Conservation (phyloP, 495 filamentous ascomycete genomes). For the Acidiella bohemica region DNA sequence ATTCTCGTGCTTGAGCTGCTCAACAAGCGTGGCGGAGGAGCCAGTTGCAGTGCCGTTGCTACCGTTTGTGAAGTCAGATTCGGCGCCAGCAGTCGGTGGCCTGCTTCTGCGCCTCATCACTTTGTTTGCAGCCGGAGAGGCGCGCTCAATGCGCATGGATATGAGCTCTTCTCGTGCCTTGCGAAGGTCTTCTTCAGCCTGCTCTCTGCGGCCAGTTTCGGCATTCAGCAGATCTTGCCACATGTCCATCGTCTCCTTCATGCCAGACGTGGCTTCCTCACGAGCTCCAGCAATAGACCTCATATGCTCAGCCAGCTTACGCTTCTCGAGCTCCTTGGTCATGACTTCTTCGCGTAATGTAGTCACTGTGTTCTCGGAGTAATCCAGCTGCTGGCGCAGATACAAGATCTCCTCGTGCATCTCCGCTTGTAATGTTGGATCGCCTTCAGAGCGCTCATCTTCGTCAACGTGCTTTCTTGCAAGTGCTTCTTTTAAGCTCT, state of each 20-base stretch:
- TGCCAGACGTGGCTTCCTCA: constrained; percentile 52
- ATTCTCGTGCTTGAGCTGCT: constrained; percentile 81
- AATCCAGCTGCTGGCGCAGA: constrained; percentile 68
- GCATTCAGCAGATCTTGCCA: constrained; percentile 94
- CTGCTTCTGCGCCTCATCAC: constrained; percentile 10
- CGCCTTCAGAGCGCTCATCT: constrained; percentile 37
- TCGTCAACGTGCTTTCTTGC: constrained; percentile 19
- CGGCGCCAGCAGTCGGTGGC: constrained; percentile 23
- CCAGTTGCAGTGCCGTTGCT: constrained; percentile 43
- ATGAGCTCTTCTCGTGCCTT: constrained; percentile 67
- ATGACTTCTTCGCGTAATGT: constrained; percentile 62
- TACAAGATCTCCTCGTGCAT: constrained; percentile 75
- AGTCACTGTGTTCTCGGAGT: constrained; percentile 71
- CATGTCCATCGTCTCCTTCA: constrained; percentile 80
- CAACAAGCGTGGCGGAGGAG: constrained; percentile 54
- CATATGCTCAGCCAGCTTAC: constrained; percentile 65
- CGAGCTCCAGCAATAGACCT: constrained; percentile 51
- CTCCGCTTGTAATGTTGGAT: constrained; percentile 53
- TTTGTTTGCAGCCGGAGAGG: constrained; percentile 12
- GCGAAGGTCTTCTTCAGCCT: constrained; percentile 77
- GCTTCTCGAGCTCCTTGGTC: constrained; percentile 64
- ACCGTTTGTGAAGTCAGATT: constrained; percentile 46
- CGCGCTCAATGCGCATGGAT: constrained; percentile 16
- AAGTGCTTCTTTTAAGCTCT: constrained; percentile 41
- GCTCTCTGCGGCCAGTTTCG: constrained; percentile 77